Evolutionary conservation across 1,284 basidiomycete genomes (phyloP), one percentile per base, ranked within the genome.

Genomic region (Cryptococcus deneoformans): DNA sequence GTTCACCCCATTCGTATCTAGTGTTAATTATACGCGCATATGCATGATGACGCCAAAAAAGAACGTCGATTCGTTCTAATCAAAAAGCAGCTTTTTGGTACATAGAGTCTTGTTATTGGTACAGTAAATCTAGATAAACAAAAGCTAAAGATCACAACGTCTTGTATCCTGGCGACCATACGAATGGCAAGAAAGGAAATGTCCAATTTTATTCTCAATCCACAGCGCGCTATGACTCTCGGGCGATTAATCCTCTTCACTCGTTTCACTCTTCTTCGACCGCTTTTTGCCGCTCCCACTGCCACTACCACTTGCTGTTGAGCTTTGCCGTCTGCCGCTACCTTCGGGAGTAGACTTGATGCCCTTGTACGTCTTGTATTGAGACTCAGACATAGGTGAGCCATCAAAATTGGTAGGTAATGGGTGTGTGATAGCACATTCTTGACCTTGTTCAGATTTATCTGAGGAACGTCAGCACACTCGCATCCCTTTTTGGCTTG

Each of bases 381-480:
- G 75, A 40, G 67, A 70, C 59, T 78, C 77, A 7, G 73, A 73
- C 70, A 78, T 72, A 9, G 71, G 60, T 9, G 66, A 64, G 44
- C 77, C 77, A 53, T 78, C 77, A 1, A 76, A 75, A 52, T 78
- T 78, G 16, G 66, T 68, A 14, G 77, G 77, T 9, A 78, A 62
- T 1, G 77, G 77, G 50, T 75, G 75, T 35, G 68, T 60, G 7
- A 76, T 66, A 29, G 76, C 76, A 59, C 77, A 78, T 61, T 77
- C 74, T 62, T 75, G 71, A 35, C 77, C 77, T 63, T 76, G 74
- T 55, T 78, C 76, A 36, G 76, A 77, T 68, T 77, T 77, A 54
- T 78, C 75, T 77, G 60, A 8, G 12, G 9, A 9, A 37, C 48
- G 34, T 47, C 29, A 47, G 46, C 46, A 34, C 34, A 16, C 9